A percentile compares a stretch with the other conserved stretches of the same genome.
Evolutionary conservation across 2,329 filamentous ascomycete species (phyloP).

Genomic region (Fusarium secorum): DNA sequence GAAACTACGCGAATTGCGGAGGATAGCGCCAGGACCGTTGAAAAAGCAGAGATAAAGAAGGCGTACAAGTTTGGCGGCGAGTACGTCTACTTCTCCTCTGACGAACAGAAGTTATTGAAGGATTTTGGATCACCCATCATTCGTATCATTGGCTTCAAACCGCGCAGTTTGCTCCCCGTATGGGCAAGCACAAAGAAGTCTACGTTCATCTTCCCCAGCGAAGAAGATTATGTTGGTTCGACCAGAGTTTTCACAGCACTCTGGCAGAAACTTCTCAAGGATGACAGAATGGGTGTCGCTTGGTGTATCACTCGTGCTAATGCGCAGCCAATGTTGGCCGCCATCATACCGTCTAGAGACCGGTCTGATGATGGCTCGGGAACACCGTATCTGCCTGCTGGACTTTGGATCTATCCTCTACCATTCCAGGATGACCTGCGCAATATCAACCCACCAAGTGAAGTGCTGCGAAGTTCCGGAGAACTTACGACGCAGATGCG

Average conservation of each 20-base stretch:
- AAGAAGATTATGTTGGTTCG: slow-evolving; percentile 88
- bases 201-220: slow-evolving; percentile 92
- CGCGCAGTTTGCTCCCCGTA: slow-evolving; percentile 73
- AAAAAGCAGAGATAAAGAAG: slow-evolving; percentile 84
- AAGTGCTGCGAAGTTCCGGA: slow-evolving; percentile 67
- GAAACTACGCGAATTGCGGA: slow-evolving; percentile 79
- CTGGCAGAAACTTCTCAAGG: slow-evolving; percentile 83
- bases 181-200: slow-evolving; percentile 90
- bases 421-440: slow-evolving; percentile 91
- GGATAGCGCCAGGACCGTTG: slow-evolving; percentile 77
- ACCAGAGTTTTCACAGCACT: slow-evolving; percentile 91
- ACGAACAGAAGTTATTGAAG: slow-evolving; percentile 80
- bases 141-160: slow-evolving; percentile 93
- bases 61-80: slow-evolving; percentile 97
- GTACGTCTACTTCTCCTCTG: slow-evolving; percentile 82
- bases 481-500: slow-evolving; percentile 83
- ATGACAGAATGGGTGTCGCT: slow-evolving; percentile 82
- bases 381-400: slow-evolving; percentile 77
- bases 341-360: slow-evolving; percentile 79
- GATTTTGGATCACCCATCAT: slow-evolving; percentile 85
- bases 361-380: slow-evolving; percentile 69
- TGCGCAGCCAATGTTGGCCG: slow-evolving; percentile 79
- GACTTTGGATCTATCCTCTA: slow-evolving; percentile 87
- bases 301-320: slow-evolving; percentile 90
- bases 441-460: slow-evolving; percentile 69